Percentiles rank a stretch among this genome's conserved stretches.
Evolutionary conservation across 208 protist species (phyloP).

Genomic region (Phytomonas francai): DNA sequence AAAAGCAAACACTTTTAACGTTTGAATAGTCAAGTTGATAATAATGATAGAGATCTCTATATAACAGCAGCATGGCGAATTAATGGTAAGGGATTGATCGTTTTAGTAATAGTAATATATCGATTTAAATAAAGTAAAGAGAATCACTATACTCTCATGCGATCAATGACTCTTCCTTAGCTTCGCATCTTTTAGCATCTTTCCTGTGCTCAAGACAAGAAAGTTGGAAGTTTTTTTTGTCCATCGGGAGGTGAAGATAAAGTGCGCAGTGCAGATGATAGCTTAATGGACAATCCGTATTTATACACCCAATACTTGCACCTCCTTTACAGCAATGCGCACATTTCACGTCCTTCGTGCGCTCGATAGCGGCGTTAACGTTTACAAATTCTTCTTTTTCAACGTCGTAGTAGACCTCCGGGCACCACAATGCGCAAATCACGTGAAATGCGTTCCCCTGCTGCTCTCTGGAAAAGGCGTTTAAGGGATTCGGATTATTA

Average conservation of each 20-base stretch:
- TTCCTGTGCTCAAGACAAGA: slow-evolving; percentile 15
- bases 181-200: neutral
- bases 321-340: slow-evolving; percentile 35
- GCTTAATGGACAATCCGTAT: slow-evolving; percentile 27
- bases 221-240: slow-evolving; percentile 14
- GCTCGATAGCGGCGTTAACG: slow-evolving; percentile 21
- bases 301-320: slow-evolving; percentile 37
- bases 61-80: too few species aligned
- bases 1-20: too few species aligned
- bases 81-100: too few species aligned
- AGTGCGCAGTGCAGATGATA: slow-evolving; percentile 62
- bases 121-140: too few species aligned
- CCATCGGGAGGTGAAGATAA: slow-evolving; percentile 12
- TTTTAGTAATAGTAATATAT: too few species aligned
- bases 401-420: slow-evolving; percentile 66
- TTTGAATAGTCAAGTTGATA: too few species aligned
- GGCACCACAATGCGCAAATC: slow-evolving; percentile 64
- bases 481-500: too few species aligned
- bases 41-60: too few species aligned
- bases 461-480: too few species aligned
- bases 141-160: too few species aligned
- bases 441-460: slow-evolving; percentile 31
- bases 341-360: slow-evolving; percentile 33
- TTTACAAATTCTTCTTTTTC: slow-evolving; percentile 14
- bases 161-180: neutral